phyloP scores from a whole-genome alignment of 2,329 filamentous ascomycete species.

The Xylariomycetidae sp. region DNA sequence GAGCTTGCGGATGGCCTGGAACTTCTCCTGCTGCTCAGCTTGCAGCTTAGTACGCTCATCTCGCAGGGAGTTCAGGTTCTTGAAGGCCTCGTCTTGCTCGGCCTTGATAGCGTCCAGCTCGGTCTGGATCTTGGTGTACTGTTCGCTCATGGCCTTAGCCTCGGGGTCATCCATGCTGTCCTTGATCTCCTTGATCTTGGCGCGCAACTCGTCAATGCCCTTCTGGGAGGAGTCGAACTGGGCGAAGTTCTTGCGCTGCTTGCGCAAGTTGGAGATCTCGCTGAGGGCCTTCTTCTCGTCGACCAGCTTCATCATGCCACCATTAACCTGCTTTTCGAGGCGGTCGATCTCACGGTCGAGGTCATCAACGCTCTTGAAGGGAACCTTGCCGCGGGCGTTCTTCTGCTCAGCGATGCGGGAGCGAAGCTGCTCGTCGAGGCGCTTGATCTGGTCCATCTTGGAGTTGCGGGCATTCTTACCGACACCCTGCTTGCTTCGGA shows the following conservation, averaged over 20 bases:
- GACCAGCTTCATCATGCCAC: conserved; percentile 87
- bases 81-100: conserved; percentile 86
- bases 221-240: conserved; percentile 81
- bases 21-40: conserved; percentile 82
- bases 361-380: conserved; percentile 84
- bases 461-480: conserved; percentile 76
- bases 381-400: conserved; percentile 69
- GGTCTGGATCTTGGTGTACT: conserved; percentile 77
- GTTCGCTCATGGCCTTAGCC: conserved; percentile 78
- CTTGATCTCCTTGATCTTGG: conserved; percentile 82
- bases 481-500: conserved; percentile 79
- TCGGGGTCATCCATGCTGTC: conserved; percentile 89
- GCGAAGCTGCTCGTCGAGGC: conserved; percentile 83
- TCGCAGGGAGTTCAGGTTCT: conserved; percentile 75
- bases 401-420: conserved; percentile 83
- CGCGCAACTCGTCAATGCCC: conserved; percentile 79
- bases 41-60: conserved; percentile 83
- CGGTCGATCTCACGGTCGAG: conserved; percentile 75
- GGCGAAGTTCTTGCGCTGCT: conserved; percentile 86
- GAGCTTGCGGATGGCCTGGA: conserved; percentile 70
- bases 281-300: conserved; percentile 92
- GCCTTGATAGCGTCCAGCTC: conserved; percentile 88
- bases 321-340: conserved; percentile 80
- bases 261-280: conserved; percentile 77
- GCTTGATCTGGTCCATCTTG: conserved; percentile 87